A percentile compares a stretch with the other conserved stretches of the same genome.
Conservation (phyloP, 2,329 filamentous ascomycete species). For the Apiospora aurea region DNA sequence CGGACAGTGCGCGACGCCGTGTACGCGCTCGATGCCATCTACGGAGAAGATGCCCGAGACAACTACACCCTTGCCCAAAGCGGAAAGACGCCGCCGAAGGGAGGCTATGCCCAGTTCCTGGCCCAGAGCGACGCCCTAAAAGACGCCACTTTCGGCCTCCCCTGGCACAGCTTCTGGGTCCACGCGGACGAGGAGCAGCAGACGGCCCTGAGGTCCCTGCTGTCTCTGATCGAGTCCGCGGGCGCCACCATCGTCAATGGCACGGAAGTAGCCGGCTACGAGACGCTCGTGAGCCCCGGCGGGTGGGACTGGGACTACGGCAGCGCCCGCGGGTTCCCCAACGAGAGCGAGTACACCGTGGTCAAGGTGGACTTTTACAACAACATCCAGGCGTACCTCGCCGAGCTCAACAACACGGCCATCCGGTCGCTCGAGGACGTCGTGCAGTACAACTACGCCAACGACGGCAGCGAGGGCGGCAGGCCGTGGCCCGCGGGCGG, state of each 20-base stretch:
- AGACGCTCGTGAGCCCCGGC: constrained; percentile 67
- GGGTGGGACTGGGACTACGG: constrained; percentile 82
- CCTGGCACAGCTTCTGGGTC: constrained; percentile 76
- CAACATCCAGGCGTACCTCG: constrained; percentile 67
- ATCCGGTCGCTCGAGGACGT: constrained; percentile 69
- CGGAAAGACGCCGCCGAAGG: constrained; percentile 55
- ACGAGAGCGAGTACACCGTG: constrained; percentile 77
- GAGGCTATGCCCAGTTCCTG: constrained; percentile 66
- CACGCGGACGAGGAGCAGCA: constrained; percentile 64
- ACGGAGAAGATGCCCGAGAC: constrained; percentile 67
- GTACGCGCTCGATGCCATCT: constrained; percentile 72
- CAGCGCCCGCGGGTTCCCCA: constrained; percentile 65
- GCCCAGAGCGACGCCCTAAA: constrained; percentile 60
- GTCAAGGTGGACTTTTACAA: constrained; percentile 76
- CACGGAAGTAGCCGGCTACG: constrained; percentile 70
- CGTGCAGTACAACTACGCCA: constrained; percentile 68
- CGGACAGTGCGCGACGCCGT: constrained; percentile 74
- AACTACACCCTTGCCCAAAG: constrained; percentile 69
- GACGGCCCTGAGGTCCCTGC: constrained; percentile 51
- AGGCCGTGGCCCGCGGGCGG: constrained; percentile 55
- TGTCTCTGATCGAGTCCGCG: constrained; percentile 62
- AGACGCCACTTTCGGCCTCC: constrained; percentile 72
- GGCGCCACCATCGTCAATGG: constrained; percentile 74
- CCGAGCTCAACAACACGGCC: constrained; percentile 66
- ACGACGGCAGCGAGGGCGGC: constrained; percentile 73